Percentiles rank a stretch among this genome's conserved stretches.
phyloP scores from a whole-genome alignment of 1,284 basidiomycete species.

The Ceratobasidium theobromae region DNA sequence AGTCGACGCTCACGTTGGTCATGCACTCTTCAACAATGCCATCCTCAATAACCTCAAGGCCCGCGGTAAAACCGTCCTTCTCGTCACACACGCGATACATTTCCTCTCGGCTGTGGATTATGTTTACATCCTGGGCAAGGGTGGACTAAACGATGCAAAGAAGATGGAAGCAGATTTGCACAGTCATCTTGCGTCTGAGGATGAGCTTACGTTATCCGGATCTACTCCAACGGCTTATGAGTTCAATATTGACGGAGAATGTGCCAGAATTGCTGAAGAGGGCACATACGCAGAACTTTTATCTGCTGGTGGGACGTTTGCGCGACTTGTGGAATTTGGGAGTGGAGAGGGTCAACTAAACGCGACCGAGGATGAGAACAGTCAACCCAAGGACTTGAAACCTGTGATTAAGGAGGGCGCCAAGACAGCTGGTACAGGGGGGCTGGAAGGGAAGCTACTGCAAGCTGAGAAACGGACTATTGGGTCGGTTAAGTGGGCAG shows the following conservation, averaged over 20 bases:
- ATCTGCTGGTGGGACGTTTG: constrained; percentile 62
- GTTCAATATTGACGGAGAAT: constrained; percentile 70
- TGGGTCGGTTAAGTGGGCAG: constrained; percentile 59
- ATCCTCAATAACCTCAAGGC: constrained; percentile 56
- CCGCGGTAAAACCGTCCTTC: constrained; percentile 71
- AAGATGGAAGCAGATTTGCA: no score
- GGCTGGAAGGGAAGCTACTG: constrained; percentile 63
- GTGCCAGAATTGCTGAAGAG: constrained; percentile 69
- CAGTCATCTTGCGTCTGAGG: no score
- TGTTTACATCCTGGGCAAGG: constrained; percentile 44
- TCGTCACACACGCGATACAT: constrained; percentile 81
- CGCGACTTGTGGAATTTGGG: constrained; percentile 63
- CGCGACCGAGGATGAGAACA: constrained; percentile 36
- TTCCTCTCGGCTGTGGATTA: constrained; percentile 78
- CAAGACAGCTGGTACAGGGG: constrained; percentile 49
- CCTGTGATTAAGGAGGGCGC: constrained; percentile 17
- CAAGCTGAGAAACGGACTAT: constrained; percentile 64
- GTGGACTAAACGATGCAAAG: no score
- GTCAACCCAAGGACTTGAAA: constrained; percentile 33
- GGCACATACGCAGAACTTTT: constrained; percentile 75
- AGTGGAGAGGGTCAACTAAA: constrained; percentile 49
- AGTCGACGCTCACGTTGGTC: constrained; percentile 85
- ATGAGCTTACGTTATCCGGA: no score
- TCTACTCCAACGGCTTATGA: no score
- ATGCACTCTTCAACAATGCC: constrained; percentile 81